Conservation (phyloP, 345 rosid genomes). For the Eucalyptus cladocalyx region DNA sequence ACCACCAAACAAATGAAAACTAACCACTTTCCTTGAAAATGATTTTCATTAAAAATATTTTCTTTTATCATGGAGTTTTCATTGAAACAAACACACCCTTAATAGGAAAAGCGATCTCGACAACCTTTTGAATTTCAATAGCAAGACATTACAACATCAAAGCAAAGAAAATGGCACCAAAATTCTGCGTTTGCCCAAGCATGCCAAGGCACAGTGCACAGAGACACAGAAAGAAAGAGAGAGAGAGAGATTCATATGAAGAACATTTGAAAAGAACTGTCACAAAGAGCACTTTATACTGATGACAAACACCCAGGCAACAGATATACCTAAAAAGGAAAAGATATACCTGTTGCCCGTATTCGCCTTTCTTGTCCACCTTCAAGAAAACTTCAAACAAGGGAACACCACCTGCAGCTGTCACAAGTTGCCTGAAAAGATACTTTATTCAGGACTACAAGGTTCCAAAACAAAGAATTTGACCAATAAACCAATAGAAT, state of each 20-base stretch:
- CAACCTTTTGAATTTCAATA: not conserved
- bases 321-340: not conserved
- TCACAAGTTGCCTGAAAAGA: slow-evolving; percentile 66
- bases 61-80: not conserved
- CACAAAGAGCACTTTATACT: not conserved
- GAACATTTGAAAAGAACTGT: not conserved
- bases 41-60: not conserved
- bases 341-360: slow-evolving; percentile 61
- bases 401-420: slow-evolving; percentile 59
- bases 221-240: not conserved
- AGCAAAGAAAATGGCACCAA: not conserved
- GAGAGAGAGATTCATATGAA: not conserved
- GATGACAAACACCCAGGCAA: not conserved
- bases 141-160: not conserved
- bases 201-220: not conserved
- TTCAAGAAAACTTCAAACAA: slow-evolving; percentile 83
- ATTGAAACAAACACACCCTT: not conserved
- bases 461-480: not conserved
- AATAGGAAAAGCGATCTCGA: not conserved
- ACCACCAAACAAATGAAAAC: not conserved
- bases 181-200: not conserved
- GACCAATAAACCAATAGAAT: not conserved
- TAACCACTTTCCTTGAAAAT: not conserved
- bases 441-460: not conserved
- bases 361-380: slow-evolving; percentile 56